These are phyloP conservation scores for Mucuna pruriens DNA, from an alignment of 306 rosid species.

Conservation along the genomic window DNA sequence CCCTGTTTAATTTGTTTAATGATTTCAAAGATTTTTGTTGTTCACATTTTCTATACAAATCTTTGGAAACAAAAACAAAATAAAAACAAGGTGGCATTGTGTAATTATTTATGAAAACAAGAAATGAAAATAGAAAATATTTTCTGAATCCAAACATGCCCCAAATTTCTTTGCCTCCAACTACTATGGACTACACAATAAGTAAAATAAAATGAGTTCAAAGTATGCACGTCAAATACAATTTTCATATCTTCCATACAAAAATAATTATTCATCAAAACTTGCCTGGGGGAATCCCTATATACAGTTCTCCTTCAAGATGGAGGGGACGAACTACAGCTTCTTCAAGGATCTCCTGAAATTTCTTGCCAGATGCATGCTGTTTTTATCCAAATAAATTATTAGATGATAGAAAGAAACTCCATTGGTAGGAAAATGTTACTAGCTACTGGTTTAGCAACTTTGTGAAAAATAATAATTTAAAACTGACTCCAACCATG, in stretches of 20 bases:
- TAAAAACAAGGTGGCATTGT: neutral
- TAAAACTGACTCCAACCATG: neutral
- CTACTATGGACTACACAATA: neutral
- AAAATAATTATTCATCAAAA: constrained; percentile 5
- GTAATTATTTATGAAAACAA: neutral
- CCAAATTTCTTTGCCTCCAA: neutral
- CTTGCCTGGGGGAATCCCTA: constrained; percentile 99
- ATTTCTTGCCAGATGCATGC: constrained; percentile 90
- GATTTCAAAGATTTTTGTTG: neutral
- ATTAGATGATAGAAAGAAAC: constrained; percentile 41
- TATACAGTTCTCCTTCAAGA: constrained; percentile 84
- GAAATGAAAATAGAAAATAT: neutral
- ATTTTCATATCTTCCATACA: neutral
- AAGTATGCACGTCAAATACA: neutral
- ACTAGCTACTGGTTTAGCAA: constrained; percentile 3
- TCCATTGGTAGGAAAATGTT: neutral
- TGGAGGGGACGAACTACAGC: constrained; percentile 81
- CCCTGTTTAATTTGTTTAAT: neutral
- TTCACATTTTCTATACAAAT: neutral
- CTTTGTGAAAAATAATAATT: neutral
- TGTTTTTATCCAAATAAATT: constrained; percentile 52
- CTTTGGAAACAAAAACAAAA: neutral
- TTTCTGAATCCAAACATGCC: neutral
- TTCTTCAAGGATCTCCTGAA: constrained; percentile 95
- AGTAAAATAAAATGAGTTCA: neutral